These are phyloP conservation scores for Citrus glauca DNA, from an alignment of 345 rosid genomes.

Conservation along the genomic window DNA sequence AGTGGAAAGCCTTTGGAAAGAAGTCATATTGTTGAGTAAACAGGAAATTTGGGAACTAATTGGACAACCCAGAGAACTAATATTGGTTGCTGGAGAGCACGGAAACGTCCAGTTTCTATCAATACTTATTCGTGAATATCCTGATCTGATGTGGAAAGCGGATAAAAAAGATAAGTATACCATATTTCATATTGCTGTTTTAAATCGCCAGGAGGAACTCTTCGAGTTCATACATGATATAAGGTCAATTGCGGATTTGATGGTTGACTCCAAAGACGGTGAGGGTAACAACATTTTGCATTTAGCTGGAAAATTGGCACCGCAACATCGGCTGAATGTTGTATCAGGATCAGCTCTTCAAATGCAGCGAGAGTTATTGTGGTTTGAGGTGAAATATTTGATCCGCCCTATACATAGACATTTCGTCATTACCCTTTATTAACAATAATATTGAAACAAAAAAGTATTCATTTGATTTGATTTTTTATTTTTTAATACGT, in stretches of 20 bases:
- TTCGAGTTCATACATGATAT: not conserved
- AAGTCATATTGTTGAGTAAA: too few relatives aligned
- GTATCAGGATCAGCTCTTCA: not conserved
- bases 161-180: accelerated
- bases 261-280: accelerated
- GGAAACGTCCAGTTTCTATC: too few relatives aligned
- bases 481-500: too few relatives aligned
- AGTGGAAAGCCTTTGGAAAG: too few relatives aligned
- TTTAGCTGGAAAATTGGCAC: not conserved
- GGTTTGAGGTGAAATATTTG: not conserved
- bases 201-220: not conserved
- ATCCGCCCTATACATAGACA: not conserved
- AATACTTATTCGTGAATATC: too few relatives aligned
- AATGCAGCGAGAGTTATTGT: not conserved
- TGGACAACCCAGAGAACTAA: accelerated
- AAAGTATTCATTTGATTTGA: too few relatives aligned
- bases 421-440: too few relatives aligned
- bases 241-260: not conserved
- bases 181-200: too few relatives aligned
- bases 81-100: accelerated
- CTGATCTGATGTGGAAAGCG: too few relatives aligned
- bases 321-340: not conserved
- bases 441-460: too few relatives aligned
- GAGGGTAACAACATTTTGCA: not conserved
- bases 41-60: accelerated